A percentile compares a stretch with the other conserved stretches of the same genome.
These are phyloP conservation scores for Pythium dissimile DNA, from an alignment of 352 stramenopile species.

Conservation along the genomic window DNA sequence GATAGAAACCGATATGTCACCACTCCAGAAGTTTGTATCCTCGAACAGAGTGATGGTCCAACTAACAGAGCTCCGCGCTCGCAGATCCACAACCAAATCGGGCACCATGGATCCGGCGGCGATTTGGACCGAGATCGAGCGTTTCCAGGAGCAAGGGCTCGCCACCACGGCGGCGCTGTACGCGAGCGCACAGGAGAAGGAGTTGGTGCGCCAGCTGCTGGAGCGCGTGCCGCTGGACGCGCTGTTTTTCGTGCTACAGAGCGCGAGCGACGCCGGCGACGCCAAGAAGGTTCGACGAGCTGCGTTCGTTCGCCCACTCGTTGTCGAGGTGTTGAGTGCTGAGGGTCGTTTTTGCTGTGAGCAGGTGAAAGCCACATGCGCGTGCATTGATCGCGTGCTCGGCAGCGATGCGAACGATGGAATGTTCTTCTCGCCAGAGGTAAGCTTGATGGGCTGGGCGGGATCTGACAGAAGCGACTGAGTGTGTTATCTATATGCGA, in stretches of 20 bases:
- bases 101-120: slow-evolving; percentile 14
- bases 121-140: slow-evolving; percentile 52
- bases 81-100: neutral
- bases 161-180: slow-evolving; percentile 46
- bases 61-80: no score
- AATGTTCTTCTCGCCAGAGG: slow-evolving; percentile 75
- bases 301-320: neutral
- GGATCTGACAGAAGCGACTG: no score
- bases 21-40: no score
- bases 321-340: neutral
- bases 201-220: slow-evolving; percentile 62
- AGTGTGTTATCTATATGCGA: no score
- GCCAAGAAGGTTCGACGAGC: slow-evolving; percentile 43
- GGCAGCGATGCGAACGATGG: slow-evolving; percentile 41
- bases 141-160: slow-evolving; percentile 62
- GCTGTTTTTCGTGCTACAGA: slow-evolving; percentile 75
- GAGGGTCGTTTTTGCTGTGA: neutral
- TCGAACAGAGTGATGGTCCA: no score
- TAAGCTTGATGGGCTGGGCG: slow-evolving; percentile 19
- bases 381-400: slow-evolving; percentile 77
- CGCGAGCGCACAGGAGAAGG: slow-evolving; percentile 36
- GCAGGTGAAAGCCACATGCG: slow-evolving; percentile 69
- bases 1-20: no score
- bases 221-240: slow-evolving; percentile 53
- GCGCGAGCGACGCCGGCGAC: slow-evolving; percentile 62